phyloP scores from a whole-genome alignment of 2,329 filamentous ascomycete species.

The Cladosporium halotolerans region DNA sequence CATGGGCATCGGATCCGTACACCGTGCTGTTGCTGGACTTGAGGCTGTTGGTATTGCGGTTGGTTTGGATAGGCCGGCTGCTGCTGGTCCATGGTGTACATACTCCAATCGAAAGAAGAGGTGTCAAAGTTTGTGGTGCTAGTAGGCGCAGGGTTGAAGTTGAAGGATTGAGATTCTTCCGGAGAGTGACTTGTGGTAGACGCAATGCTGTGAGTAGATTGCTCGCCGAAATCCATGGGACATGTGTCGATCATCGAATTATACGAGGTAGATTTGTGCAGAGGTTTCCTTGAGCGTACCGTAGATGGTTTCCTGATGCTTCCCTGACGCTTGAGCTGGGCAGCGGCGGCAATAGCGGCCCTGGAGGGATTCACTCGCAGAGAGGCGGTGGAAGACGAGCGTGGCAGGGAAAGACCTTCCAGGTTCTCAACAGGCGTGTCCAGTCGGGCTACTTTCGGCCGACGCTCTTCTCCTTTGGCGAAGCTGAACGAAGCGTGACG shows the following conservation, averaged over 20 bases:
- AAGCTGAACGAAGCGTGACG: conserved; percentile 28
- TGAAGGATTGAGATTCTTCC: conserved; percentile 15
- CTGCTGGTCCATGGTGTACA: conserved; percentile 40
- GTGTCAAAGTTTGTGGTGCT: conserved; percentile 14
- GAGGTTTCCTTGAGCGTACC: conserved; percentile 11
- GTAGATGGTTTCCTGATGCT: conserved; percentile 24
- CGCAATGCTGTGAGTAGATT: not conserved
- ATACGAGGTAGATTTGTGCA: conserved; percentile 4
- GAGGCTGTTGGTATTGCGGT: conserved; percentile 34
- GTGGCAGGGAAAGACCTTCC: conserved; percentile 28
- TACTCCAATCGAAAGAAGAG: conserved; percentile 39
- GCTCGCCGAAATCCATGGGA: conserved; percentile 22
- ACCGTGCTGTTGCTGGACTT: conserved; percentile 35
- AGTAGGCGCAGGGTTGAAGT: not conserved
- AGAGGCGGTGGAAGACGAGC: conserved; percentile 28
- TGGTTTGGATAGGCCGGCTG: conserved; percentile 40
- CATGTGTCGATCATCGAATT: conserved; percentile 24
- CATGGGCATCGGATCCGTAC: conserved; percentile 51
- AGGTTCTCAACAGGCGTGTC: conserved; percentile 31
- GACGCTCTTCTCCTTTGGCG: conserved; percentile 22
- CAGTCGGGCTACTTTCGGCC: conserved; percentile 27
- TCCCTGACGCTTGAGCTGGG: conserved; percentile 28
- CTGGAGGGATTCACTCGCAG: conserved; percentile 29
- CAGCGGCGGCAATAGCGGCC: conserved; percentile 29
- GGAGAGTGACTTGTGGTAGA: conserved; percentile 4